A percentile compares a stretch with the other conserved stretches of the same genome.
Conservation (phyloP, 176 grass and related monocot genomes). For the Oropetium thomaeum region DNA sequence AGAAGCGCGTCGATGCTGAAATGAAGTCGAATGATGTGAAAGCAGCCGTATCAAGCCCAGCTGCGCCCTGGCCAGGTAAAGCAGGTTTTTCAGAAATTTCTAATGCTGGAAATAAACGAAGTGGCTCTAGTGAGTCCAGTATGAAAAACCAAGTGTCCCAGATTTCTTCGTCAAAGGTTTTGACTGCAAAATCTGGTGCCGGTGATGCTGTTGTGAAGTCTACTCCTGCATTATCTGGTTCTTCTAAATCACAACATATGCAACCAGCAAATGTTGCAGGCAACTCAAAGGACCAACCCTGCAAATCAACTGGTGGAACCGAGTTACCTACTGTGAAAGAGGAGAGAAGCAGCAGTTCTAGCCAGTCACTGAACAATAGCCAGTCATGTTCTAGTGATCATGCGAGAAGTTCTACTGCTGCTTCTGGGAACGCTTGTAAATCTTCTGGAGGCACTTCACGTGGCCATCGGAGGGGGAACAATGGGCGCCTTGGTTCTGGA, state of each 20-base stretch:
- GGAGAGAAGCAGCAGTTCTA: slow-evolving; percentile 91
- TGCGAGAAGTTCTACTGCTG: slow-evolving; percentile 81
- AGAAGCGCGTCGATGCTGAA: slow-evolving; percentile 93
- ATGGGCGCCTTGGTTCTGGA: slow-evolving; percentile 53
- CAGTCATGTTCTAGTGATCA: slow-evolving; percentile 86
- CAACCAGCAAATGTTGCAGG: slow-evolving; percentile 2
- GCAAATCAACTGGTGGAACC: slow-evolving; percentile 32
- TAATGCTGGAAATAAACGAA: slow-evolving; percentile 63
- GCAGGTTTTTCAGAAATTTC: slow-evolving; percentile 61
- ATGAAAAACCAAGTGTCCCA: slow-evolving; percentile 42
- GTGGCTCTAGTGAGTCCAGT: slow-evolving; percentile 52
- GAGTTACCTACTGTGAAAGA: slow-evolving; percentile 54
- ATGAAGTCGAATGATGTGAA: slow-evolving; percentile 90
- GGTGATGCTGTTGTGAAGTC: slow-evolving; percentile 38
- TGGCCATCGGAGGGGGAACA: slow-evolving; percentile 50
- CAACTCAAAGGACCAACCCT: slow-evolving; percentile 43
- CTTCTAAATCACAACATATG: slow-evolving; percentile 35
- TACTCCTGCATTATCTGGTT: slow-evolving; percentile 10
- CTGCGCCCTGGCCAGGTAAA: slow-evolving; percentile 70
- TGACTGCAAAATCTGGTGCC: slow-evolving; percentile 41
- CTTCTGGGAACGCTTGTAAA: slow-evolving; percentile 63
- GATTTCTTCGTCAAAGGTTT: slow-evolving; percentile 45
- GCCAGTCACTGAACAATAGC: slow-evolving; percentile 87
- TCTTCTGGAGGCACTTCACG: slow-evolving; percentile 57
- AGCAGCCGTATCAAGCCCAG: slow-evolving; percentile 46